These are phyloP conservation scores for Penicillium coffeae DNA, from an alignment of 495 filamentous ascomycete genomes.

Conservation along the genomic window DNA sequence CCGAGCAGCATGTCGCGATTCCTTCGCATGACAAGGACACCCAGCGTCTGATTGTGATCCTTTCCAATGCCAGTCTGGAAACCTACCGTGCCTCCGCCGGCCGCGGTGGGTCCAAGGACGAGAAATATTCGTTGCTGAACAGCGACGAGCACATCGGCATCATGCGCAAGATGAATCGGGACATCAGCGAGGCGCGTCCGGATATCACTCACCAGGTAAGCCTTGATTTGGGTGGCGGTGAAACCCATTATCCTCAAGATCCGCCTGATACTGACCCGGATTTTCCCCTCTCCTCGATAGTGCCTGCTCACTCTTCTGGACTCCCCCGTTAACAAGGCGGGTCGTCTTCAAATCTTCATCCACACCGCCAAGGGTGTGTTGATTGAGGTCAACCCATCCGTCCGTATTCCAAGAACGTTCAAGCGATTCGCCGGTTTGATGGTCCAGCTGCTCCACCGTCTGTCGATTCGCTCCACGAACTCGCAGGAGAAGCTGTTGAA, in stretches of 20 bases:
- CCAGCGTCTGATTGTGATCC: slow-evolving; percentile 87
- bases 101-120: slow-evolving; percentile 67
- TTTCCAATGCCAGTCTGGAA: slow-evolving; percentile 95
- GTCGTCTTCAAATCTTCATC: slow-evolving; percentile 96
- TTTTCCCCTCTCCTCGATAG: slow-evolving; percentile 46
- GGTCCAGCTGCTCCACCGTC: slow-evolving; percentile 96
- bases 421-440: slow-evolving; percentile 98
- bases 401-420: slow-evolving; percentile 95
- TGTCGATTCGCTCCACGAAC: slow-evolving; percentile 91
- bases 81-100: slow-evolving; percentile 85
- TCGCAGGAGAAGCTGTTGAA: slow-evolving; percentile 96
- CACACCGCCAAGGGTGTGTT: slow-evolving; percentile 94
- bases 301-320: slow-evolving; percentile 96
- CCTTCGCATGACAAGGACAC: slow-evolving; percentile 80
- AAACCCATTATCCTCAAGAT: not conserved
- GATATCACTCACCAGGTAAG: slow-evolving; percentile 98
- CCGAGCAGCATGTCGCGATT: slow-evolving; percentile 87
- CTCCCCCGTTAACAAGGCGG: slow-evolving; percentile 97
- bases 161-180: slow-evolving; percentile 98
- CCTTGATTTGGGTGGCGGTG: not conserved
- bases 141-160: slow-evolving; percentile 98
- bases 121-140: slow-evolving; percentile 95
- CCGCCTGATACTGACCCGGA: not conserved
- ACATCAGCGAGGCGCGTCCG: slow-evolving; percentile 94
- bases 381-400: slow-evolving; percentile 95